Evolutionary conservation across 2,329 filamentous ascomycete genomes (phyloP), one percentile per base, ranked within the genome.

Genomic region (Talaromyces sp.): DNA sequence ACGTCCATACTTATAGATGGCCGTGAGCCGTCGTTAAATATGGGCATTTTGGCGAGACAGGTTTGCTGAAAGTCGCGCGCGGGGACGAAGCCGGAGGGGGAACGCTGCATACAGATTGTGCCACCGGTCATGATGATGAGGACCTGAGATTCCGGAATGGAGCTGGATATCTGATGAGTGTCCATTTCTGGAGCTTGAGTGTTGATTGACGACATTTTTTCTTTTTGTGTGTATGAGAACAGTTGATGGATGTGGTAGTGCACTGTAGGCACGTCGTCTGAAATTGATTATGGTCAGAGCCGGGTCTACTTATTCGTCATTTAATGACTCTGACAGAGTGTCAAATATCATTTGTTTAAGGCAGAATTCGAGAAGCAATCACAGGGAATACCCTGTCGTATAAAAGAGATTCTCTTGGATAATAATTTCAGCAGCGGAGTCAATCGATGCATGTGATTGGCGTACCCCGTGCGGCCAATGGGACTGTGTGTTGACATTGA

Each of bases 71-170:
- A 97, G 3, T 90, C 90, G 71, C 87, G 82, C 64, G 91, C 90
- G 6, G 93, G 93, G 41, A 95, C 84, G 62, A 96, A 87, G 1
- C 93, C 93, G 69, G 92, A 87, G 9, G 86, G 85, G 10, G 92
- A 92, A 63, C 88, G 89, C 74, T 90, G 88, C 93, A 97, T 97
- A 80, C 92, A 97, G 72, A 97, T 97, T n/a, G 78, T 80, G 63
- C 76, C 80, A 74, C 91, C 93, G 13, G 93, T 97, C 82, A 96
- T 94, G 77, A 97, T 91, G 72, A 97, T 90, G 69, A 97, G 83
- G 13, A 97, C 90, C 66, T 91, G 85, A 27, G 91, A 92, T 76
- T 96, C 92, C 11, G 89, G 90, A 13, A 74, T 63, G n/a, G 69
- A 31, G 59, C 69, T 68, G 47, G 65, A 49, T 3, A 66, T 61